Base-by-base conservation (phyloP, 176 grass and related monocot genomes). In the Raddia guianensis region DNA sequence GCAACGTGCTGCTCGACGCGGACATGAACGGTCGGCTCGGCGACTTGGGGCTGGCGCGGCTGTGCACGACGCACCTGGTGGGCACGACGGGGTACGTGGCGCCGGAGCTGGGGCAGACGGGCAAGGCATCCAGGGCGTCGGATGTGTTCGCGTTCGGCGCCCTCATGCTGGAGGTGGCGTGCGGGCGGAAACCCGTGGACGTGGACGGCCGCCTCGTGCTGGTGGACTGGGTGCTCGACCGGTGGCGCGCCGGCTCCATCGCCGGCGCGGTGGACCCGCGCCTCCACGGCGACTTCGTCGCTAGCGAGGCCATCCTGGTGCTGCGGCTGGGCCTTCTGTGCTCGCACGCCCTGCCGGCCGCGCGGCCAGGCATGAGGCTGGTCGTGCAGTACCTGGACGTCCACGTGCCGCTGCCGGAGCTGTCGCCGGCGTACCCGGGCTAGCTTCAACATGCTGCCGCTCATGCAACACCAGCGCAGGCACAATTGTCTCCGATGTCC, bases 1-100 rank as follows among this genome's bases (percentile, higher is more conserved):
- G 92, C 59, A 98, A 95, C 63, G 88, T 98, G 50, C 86, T 98
- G 20, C 92, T 98, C 3, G 95, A 98, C 73, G 58, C 3, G 46
- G 71, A 90, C 5, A 83, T 91, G 84, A 93, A 89, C 18, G 55
- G 13, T 6, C 80, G 85, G 14, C 81, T 91, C 7, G 85, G 89
- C 0, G 89, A 87, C 81, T 91, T 91, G 65, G 89, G 89, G 12
- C 89, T 91, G 33, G 89, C 89, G 62, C 85, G 85, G 58, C 85
- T 91, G 5, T 91, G 88, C 76, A 91, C 89, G 7, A 91, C 89
- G 57, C 89, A 87, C 76, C 77, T 91, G 7, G 89, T 91, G 10
- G 89, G 89, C 66, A 91, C 89, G 58, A 87, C 85, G 81, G 89
- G 89, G 3, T 88, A 91, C 82, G 60, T 91, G 64, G 89, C 89